Evolutionary conservation across 179 eudicot species (phyloP).

Genomic region (Spergularia azorica): DNA sequence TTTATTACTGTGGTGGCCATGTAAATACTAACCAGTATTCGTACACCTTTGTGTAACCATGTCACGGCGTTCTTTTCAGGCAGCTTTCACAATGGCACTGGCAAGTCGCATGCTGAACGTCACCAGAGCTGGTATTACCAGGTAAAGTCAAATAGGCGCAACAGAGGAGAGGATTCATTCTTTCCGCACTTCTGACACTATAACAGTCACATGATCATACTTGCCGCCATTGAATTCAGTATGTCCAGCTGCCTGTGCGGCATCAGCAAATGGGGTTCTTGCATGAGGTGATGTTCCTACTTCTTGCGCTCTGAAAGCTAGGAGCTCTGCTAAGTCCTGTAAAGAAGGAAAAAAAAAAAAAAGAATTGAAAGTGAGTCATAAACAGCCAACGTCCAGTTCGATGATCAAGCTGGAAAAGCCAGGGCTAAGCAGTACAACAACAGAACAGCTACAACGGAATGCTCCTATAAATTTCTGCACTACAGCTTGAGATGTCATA

Average conservation of each 20-base stretch:
- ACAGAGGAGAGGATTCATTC: not conserved
- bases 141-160: not conserved
- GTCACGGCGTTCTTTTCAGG: not conserved
- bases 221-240: constrained; percentile 66
- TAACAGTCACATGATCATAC: constrained; percentile 75
- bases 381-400: not conserved
- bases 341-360: not conserved
- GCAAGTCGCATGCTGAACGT: not conserved
- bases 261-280: constrained; percentile 79
- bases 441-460: not conserved
- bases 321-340: constrained; percentile 68
- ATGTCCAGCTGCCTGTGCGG: constrained; percentile 73
- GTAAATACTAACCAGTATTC: too few species aligned
- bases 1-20: too few species aligned
- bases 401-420: not conserved
- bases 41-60: too few species aligned
- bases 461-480: not conserved
- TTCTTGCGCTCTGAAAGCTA: constrained; percentile 66
- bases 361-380: not conserved
- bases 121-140: not conserved
- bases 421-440: not conserved
- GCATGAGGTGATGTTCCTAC: constrained; percentile 55
- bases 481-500: not conserved
- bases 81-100: not conserved
- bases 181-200: constrained; percentile 64